Evolutionary conservation across 2,329 filamentous ascomycete genomes (phyloP), one percentile per base, ranked within the genome.

Genomic region (Scedosporium minutisporum): DNA sequence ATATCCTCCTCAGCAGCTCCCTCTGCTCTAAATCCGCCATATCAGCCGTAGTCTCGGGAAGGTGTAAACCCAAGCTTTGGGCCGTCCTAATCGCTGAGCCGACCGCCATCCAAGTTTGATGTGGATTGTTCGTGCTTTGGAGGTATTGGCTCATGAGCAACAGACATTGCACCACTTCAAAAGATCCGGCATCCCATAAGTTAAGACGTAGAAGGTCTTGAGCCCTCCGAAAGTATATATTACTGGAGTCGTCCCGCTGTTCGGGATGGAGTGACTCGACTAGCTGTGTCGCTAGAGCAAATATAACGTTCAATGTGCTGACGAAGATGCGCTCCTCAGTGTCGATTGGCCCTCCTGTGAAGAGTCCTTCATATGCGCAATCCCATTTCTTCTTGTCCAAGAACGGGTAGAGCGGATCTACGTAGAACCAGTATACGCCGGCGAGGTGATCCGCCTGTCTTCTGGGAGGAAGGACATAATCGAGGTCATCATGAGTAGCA

Each of bases 51-150:
- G 76, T 77, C 46, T 78, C 74, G 0, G 74, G 71, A 3, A 79
- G 67, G 59, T 81, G 77, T 29, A 81, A 67, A 0, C 78, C 79
- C 2, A 81, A 63, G 0, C 77, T 76, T 59, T 81, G 77, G 0
- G 79, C 79, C 16, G 76, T 79, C 1, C 78, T 72, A 16, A 80
- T 74, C 0, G 78, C 78, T 3, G 77, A 70, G 0, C 78, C 78
- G 0, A 78, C 75, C 4, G 78, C 73, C 68, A 81, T 79, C 79
- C 79, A 82, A 1, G 77, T 80, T 63, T 79, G 75, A 63, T 80
- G 76, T 0, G 77, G 74, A 5, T 75, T 74, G 12, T 78, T 74
- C 0, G 79, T 80, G 57, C 79, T 78, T 53, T 81, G 79, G 0
- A 81, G 68, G 63, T 80, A 81, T 55, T 80, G 78, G 10, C 75